Base-by-base conservation (phyloP, 345 rosid species). In the Euphorbia peplus region DNA sequence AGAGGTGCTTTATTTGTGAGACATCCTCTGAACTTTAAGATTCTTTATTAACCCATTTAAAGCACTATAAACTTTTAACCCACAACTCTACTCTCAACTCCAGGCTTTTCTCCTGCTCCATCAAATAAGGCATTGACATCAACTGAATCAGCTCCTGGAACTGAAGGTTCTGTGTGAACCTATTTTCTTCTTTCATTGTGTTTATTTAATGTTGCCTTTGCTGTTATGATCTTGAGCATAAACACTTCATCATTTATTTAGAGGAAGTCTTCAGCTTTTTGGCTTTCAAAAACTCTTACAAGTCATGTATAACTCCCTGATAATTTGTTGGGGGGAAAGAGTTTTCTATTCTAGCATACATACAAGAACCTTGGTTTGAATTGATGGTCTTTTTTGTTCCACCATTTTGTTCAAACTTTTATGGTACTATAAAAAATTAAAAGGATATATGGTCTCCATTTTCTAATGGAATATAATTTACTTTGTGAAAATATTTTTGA, bases 61-160 rank as follows among this genome's bases (percentile, higher is more conserved):
- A 0, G 4, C 4, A 2, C 9, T 59, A 32, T 35, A 6, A 35
- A 39, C 10, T 24, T 30, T 53, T 66, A 16, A 51, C 28, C 44
- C 52, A 22, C 11, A 15, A 24, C n/a, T 54, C 35, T 44, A 28
- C 51, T 37, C 29, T 53, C 39, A 18, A 52, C 5, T 7, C 16
- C 63, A 72, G 76, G 76, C 60, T 66, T 73, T 25, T 52, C 42
- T 51, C 47, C 52, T n/a, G 42, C 67, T 66, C 71, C 66, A 52
- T 66, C 61, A 28, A 66, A 51, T 37, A 28, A 18, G 21, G 63
- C 44, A 8, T 29, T 35, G 63, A 8, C 63, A 35, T 59, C 46
- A 16, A 59, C 35, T 29, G 63, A 59, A 25, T 14, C 39, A 29
- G 37, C 16, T 15, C 35, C 63, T 18, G 11, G 13, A 59, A 29